Base-by-base conservation (phyloP, 345 rosid species). In the Brassica juncea region DNA sequence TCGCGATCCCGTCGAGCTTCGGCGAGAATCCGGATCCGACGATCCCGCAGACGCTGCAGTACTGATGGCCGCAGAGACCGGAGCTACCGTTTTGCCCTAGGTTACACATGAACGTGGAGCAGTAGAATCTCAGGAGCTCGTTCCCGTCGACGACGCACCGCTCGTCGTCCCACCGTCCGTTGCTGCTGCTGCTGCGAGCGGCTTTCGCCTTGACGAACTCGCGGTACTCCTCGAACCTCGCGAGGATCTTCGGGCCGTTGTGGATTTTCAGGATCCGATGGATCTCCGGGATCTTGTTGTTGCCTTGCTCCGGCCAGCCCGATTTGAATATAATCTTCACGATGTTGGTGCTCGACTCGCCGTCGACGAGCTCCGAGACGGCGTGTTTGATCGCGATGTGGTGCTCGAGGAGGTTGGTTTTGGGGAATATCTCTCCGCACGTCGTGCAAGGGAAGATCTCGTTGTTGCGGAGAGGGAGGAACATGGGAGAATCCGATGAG, bases 71-170 rank as follows among this genome's bases (percentile, higher is more conserved):
- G 27, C 98, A 94, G 35, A 89, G 77, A 60, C 77, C 68, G 0
- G 98, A 86, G 15, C 70, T 74, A 49, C 93, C 93, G 23, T 84
- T 85, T 2, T 3, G 79, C 19, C 99, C 99, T 82, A 94, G 67
- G 55, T 88, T 88, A 60, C 99, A 94, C 85, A 85, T 81, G 60
- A 94, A 94, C 11, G 97, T 91, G n/a, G 99, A 88, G 73, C 99
- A 94, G 80, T 91, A 84, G 74, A 94, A 94, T 34, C 98, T 82
- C 71, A 94, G 12, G 2, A 94, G 94, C 86, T 94, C 99, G 77
- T 94, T 94, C 7, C 99, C 99, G 80, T 94, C 99, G 32, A 92
- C 98, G n/a, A 89, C 84, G 77, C 99, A 94, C n/a, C 99, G 83
- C 83, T 89, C 98, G 77, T 93, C 93, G 2, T 80, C 83, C 83